A percentile compares a stretch with the other conserved stretches of the same genome.
These are phyloP conservation scores for Pistacia vera DNA, from an alignment of 345 rosid genomes.

Conservation along the genomic window DNA sequence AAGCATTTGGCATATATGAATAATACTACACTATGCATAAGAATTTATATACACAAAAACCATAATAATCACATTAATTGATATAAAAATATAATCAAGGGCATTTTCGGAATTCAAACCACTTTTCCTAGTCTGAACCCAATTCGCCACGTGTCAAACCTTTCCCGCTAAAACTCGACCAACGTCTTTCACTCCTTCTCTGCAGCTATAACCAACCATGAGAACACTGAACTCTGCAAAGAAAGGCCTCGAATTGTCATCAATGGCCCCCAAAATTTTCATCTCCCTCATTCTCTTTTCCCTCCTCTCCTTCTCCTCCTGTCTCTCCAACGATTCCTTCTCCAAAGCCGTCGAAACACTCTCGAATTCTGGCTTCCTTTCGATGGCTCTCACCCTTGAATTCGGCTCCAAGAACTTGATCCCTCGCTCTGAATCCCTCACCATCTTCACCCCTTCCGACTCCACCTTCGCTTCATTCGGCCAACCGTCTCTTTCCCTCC, in stretches of 20 bases:
- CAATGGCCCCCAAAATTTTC: constrained; percentile 31
- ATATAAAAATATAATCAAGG: not conserved
- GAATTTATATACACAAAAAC: no score
- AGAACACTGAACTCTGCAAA: not conserved
- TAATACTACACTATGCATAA: no score
- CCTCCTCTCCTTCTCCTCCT: constrained; percentile 7
- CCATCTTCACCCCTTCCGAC: constrained; percentile 43
- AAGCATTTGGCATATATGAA: no score
- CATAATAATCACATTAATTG: no score
- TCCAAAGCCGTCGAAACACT: constrained; percentile 23
- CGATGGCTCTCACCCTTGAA: constrained; percentile 43
- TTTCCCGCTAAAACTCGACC: not conserved
- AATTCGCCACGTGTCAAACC: not conserved
- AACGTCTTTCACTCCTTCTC: no score
- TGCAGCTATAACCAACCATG: no score
- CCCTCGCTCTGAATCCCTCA: constrained; percentile 27
- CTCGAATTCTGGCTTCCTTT: constrained; percentile 25
- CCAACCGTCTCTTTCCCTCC: constrained; percentile 41
- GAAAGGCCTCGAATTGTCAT: not conserved
- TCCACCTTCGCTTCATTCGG: constrained; percentile 29
- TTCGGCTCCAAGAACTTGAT: constrained; percentile 20
- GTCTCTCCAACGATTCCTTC: constrained; percentile 21
- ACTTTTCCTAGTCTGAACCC: not conserved
- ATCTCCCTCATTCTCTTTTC: constrained; percentile 20
- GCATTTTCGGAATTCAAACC: constrained; percentile 2